phyloP scores from a whole-genome alignment of 768 basidiomycete species.

The Pilatotrama ljubarskyi region DNA sequence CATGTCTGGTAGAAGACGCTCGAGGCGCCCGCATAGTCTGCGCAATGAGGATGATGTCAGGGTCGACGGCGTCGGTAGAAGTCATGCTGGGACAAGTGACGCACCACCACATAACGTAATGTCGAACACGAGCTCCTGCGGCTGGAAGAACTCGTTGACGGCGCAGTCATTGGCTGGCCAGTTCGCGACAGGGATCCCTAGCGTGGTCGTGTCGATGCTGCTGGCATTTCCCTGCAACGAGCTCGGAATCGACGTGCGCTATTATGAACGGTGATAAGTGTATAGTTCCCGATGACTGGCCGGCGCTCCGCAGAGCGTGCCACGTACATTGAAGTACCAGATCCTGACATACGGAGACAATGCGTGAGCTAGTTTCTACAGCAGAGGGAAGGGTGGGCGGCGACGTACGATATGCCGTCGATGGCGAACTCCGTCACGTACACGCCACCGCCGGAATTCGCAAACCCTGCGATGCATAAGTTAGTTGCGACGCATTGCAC shows the following conservation, averaged over 20 bases:
- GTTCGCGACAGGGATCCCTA: constrained; percentile 70
- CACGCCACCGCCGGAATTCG: constrained; percentile 65
- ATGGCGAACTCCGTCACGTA: constrained; percentile 73
- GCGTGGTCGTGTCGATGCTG: constrained; percentile 51
- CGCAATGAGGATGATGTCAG: constrained; percentile 1
- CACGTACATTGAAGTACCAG: constrained; percentile 60
- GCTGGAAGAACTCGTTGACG: constrained; percentile 52
- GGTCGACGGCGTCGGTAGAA: background rate
- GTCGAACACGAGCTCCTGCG: constrained; percentile 70
- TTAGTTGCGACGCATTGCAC: background rate
- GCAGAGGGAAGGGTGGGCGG: background rate
- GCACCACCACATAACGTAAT: constrained; percentile 69
- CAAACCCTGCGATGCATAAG: constrained; percentile 45
- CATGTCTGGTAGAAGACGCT: constrained; percentile 61
- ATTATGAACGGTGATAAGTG: background rate
- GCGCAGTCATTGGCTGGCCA: constrained; percentile 62
- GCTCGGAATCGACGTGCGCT: constrained; percentile 48
- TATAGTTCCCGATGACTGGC: constrained; percentile 11
- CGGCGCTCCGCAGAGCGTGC: constrained; percentile 17
- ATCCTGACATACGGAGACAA: constrained; percentile 37
- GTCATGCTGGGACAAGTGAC: constrained; percentile 31
- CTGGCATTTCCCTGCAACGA: constrained; percentile 49
- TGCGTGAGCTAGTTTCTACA: background rate
- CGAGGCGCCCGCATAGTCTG: constrained; percentile 48
- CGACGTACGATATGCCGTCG: constrained; percentile 60